Percentiles rank a stretch among this genome's conserved stretches.
Evolutionary conservation across 371 early-diverging fungal genomes (phyloP).

Genomic region (Mucor irregularis): DNA sequence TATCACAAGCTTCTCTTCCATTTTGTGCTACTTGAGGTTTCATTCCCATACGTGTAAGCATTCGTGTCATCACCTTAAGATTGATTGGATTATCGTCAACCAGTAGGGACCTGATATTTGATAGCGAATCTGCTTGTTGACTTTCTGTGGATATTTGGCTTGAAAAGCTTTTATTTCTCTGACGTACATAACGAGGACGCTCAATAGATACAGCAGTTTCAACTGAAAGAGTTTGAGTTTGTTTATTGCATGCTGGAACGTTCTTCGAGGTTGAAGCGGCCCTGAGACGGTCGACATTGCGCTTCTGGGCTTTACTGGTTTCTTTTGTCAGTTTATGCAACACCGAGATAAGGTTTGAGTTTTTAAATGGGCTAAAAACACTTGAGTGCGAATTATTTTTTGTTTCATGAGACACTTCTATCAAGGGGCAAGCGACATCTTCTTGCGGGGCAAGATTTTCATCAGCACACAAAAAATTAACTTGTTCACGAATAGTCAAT

Average conservation of each 20-base stretch:
- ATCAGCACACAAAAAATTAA: too few relatives aligned
- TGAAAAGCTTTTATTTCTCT: neutral
- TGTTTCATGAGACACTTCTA: too few relatives aligned
- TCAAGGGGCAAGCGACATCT: neutral
- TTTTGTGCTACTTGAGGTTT: conserved; percentile 32
- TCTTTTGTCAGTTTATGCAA: too few relatives aligned
- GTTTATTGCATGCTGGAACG: too few relatives aligned
- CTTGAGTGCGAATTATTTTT: neutral
- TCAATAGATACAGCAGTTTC: neutral
- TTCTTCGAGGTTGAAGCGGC: conserved; percentile 4
- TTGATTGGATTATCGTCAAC: conserved; percentile 62
- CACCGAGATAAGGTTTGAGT: neutral
- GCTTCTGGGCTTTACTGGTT: too few relatives aligned
- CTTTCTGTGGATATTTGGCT: too few relatives aligned
- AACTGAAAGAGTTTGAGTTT: too few relatives aligned
- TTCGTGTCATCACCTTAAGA: conserved; percentile 45
- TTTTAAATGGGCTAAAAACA: neutral
- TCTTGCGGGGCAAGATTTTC: conserved; percentile 4
- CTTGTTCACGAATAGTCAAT: too few relatives aligned
- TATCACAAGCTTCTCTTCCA: conserved; percentile 45
- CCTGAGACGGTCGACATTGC: conserved; percentile 1
- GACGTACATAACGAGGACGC: neutral
- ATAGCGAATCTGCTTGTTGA: neutral
- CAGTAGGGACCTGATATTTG: conserved; percentile 33
- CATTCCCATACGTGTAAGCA: conserved; percentile 30